phyloP scores from a whole-genome alignment of 2,329 filamentous ascomycete species.

The Aspergillus felis region DNA sequence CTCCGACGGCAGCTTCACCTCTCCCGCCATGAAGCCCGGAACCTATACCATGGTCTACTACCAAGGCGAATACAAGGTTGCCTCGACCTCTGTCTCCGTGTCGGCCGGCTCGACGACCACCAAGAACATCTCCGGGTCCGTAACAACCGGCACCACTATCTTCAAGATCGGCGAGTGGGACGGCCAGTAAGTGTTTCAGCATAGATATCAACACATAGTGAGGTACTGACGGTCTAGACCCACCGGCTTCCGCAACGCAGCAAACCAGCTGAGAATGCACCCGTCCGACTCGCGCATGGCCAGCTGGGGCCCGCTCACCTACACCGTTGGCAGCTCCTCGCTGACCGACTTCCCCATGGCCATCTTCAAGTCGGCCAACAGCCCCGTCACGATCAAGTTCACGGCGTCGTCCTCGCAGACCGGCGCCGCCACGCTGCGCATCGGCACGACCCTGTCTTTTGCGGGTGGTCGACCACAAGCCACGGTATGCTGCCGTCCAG shows the following conservation, averaged over 20 bases:
- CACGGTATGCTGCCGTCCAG: slow-evolving; percentile 18
- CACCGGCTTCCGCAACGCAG: slow-evolving; percentile 63
- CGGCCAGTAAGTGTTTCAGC: slow-evolving; percentile 42
- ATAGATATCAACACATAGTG: not conserved
- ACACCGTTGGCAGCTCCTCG: slow-evolving; percentile 56
- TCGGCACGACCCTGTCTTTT: slow-evolving; percentile 63
- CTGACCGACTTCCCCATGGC: slow-evolving; percentile 62
- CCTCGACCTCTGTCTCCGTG: slow-evolving; percentile 48
- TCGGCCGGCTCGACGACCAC: slow-evolving; percentile 47
- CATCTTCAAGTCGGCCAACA: slow-evolving; percentile 58
- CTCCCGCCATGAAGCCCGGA: slow-evolving; percentile 63
- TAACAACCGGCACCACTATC: slow-evolving; percentile 50
- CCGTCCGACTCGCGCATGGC: slow-evolving; percentile 63
- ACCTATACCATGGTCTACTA: slow-evolving; percentile 67
- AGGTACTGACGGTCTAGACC: slow-evolving; percentile 31
- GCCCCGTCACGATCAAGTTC: slow-evolving; percentile 59
- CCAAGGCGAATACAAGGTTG: slow-evolving; percentile 56
- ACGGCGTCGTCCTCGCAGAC: slow-evolving; percentile 49
- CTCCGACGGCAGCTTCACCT: slow-evolving; percentile 56
- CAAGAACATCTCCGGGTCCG: slow-evolving; percentile 50
- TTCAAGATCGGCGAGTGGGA: slow-evolving; percentile 66
- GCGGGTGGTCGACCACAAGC: slow-evolving; percentile 56
- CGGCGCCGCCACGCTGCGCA: slow-evolving; percentile 55
- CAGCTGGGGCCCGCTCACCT: slow-evolving; percentile 57
- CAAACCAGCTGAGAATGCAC: slow-evolving; percentile 65